Conservation (phyloP, 2,329 filamentous ascomycete genomes). For the Periconia sp. region DNA sequence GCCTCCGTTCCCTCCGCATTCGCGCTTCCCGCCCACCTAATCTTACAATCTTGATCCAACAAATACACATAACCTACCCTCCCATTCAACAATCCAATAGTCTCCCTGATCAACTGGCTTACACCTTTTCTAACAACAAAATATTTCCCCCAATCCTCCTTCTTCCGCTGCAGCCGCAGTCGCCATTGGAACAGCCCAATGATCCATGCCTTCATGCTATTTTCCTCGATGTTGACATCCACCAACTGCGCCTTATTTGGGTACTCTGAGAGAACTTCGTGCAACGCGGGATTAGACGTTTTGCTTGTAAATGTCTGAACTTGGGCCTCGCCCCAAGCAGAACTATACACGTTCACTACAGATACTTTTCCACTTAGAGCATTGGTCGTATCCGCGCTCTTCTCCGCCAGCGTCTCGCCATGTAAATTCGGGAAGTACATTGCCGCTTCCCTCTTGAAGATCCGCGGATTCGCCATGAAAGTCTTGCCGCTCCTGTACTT, state of each 20-base stretch:
- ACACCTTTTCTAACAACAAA: conserved; percentile 66
- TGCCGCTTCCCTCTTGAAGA: conserved; percentile 81
- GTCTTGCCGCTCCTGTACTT: conserved; percentile 83
- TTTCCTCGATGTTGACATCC: conserved; percentile 89
- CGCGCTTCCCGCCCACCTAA: conserved; percentile 92
- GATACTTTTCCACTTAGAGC: conserved; percentile 75
- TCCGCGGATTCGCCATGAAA: conserved; percentile 81
- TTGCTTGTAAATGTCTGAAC: conserved; percentile 70
- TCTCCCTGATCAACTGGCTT: conserved; percentile 61
- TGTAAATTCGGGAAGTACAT: conserved; percentile 93
- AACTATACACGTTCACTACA: conserved; percentile 81
- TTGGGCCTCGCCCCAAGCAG: conserved; percentile 85
- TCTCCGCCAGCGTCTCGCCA: conserved; percentile 72
- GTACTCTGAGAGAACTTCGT: conserved; percentile 63
- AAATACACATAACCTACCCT: conserved; percentile 96
- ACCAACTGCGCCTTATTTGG: conserved; percentile 71
- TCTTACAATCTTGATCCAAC: conserved; percentile 83
- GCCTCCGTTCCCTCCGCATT: conserved; percentile 69
- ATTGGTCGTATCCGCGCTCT: conserved; percentile 72
- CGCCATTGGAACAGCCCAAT: conserved; percentile 60
- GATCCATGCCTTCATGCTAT: conserved; percentile 67
- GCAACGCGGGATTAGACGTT: conserved; percentile 72
- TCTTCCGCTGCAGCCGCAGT: conserved; percentile 54
- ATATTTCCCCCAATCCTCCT: conserved; percentile 62
- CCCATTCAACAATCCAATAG: conserved; percentile 76